Base-by-base conservation (phyloP, 768 basidiomycete species). In the Macrolepiota dolichaula region DNA sequence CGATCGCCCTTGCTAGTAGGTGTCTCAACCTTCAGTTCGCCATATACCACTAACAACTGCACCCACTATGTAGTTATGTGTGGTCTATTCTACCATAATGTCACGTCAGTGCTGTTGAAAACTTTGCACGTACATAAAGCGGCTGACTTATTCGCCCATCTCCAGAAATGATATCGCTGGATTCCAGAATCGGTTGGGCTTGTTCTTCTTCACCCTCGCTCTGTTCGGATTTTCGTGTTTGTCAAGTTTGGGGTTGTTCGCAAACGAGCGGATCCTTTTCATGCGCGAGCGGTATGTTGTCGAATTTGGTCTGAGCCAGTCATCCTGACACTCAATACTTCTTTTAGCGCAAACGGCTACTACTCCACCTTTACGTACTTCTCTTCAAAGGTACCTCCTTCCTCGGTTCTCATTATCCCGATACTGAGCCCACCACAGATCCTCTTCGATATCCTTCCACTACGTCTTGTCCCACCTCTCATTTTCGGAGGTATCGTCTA, bases 311-410 rank as follows among this genome's bases (percentile, higher is more conserved):
- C 10, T 29, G 19, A 35, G 55, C 5, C 29, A 10, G 36, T 24
- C 49, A 19, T 10, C 13, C 5, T n/a, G 15, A 35, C 4, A 36
- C 25, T 56, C 40, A 37, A 38, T 50, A 12, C n/a, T 37, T 46
- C 49, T 25, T 57, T 42, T 71, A 96, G 94, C 64, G 87, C 95
- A 1, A 99, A 99, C 67, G 97, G 97, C 12, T 99, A 99, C 74
- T 99, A 99, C 73, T 92, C 94, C 0, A 90, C 97, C 1, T 88
- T 96, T 70, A 96, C 95, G 9, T 99, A 98, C 79, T 98, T 98
- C 73, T 79, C 91, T 1, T 96, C 96, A 61, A 99, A 99, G 82
- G 92, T 54, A 46, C 2, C 3, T 2, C n/a, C 1, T 19, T 83
- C 59, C 19, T 17, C 22, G 13, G 19, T 49, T 24, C 9, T 12